Conservation (phyloP, 371 early-diverging fungal species). For the Mortierella sp. region DNA sequence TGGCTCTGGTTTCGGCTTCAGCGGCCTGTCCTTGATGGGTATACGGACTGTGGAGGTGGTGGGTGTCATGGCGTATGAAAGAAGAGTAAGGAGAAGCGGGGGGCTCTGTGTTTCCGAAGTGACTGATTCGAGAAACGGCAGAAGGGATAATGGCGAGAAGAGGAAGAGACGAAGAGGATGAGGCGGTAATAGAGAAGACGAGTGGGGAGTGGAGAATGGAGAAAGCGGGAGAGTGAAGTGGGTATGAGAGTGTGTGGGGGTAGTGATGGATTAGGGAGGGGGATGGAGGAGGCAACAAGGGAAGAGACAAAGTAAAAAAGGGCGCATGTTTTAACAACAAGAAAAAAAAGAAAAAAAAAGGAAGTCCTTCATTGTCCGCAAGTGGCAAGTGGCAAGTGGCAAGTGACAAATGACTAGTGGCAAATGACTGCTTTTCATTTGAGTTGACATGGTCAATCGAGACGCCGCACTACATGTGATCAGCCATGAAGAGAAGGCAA, state of each 20-base stretch:
- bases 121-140: neutral
- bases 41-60: constrained; percentile 25
- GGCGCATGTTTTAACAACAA: neutral
- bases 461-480: neutral
- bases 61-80: constrained; percentile 15
- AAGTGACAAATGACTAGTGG: neutral
- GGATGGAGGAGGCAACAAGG: neutral
- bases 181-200: neutral
- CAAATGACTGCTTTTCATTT: constrained; percentile 5
- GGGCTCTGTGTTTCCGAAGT: neutral
- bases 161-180: neutral
- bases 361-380: neutral
- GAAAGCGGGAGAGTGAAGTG: neutral
- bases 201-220: neutral
- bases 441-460: constrained; percentile 15
- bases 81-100: neutral
- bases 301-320: neutral
- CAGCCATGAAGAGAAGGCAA: neutral
- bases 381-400: neutral
- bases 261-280: neutral
- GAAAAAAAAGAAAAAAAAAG: constrained; percentile 11
- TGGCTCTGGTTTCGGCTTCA: constrained; percentile 44
- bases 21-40: constrained; percentile 36
- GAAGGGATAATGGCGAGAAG: neutral
- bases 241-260: no score